phyloP scores from a whole-genome alignment of 192 early-diverging fungal species.

The Spizellomyces punctatus region DNA sequence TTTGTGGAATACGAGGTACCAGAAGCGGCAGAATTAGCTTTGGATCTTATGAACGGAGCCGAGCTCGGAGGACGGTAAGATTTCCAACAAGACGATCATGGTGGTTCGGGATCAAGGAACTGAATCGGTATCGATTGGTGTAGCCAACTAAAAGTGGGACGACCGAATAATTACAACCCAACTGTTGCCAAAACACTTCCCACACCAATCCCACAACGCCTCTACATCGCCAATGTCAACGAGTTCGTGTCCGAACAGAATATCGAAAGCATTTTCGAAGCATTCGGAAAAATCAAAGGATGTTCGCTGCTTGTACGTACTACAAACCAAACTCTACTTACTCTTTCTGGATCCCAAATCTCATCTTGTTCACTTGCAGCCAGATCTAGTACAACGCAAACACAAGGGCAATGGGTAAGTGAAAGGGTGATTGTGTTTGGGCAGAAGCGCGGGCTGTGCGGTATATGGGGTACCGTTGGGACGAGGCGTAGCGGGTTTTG shows the following conservation, averaged over 20 bases:
- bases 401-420: constrained; percentile 83
- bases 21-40: constrained; percentile 80
- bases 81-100: constrained; percentile 2
- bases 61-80: constrained; percentile 76
- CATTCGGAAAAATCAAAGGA: constrained; percentile 76
- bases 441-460: neutral
- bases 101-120: constrained; percentile 11
- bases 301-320: constrained; percentile 69
- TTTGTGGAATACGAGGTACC: constrained; percentile 90
- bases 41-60: constrained; percentile 78
- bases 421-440: neutral
- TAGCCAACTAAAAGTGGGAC: constrained; percentile 75
- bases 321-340: neutral
- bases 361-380: constrained; percentile 40
- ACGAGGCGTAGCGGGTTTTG: too few species aligned
- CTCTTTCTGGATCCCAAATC: constrained; percentile 1
- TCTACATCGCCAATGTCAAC: constrained; percentile 87
- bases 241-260: constrained; percentile 73
- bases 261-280: constrained; percentile 76
- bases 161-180: constrained; percentile 81
- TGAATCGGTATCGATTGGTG: neutral
- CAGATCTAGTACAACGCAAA: constrained; percentile 67
- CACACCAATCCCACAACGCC: constrained; percentile 61
- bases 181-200: constrained; percentile 64
- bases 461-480: too few species aligned